Conservation (phyloP, 495 filamentous ascomycete genomes). For the Xylaria venustula region DNA sequence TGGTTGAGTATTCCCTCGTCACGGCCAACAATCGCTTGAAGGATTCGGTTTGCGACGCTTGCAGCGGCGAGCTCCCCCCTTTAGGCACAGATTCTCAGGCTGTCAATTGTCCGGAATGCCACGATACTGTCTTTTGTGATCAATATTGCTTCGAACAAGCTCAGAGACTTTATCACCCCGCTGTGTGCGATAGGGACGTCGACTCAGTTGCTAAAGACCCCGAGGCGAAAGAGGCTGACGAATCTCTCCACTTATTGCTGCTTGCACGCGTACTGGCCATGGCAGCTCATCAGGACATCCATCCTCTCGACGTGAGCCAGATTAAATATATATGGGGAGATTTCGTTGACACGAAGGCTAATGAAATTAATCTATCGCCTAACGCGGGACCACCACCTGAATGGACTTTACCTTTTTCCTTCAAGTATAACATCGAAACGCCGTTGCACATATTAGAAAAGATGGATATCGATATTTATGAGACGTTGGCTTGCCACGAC, state of each 20-base stretch:
- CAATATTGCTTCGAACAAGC: conserved; percentile 68
- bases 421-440: conserved; percentile 76
- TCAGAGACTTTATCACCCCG: conserved; percentile 75
- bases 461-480: conserved; percentile 87
- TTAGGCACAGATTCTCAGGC: conserved; percentile 45
- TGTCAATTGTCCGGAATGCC: conserved; percentile 69
- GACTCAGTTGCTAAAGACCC: conserved; percentile 80
- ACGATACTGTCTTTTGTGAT: conserved; percentile 85
- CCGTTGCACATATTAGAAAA: conserved; percentile 85
- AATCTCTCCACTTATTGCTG: conserved; percentile 76
- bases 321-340: conserved; percentile 96
- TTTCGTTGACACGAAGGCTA: conserved; percentile 46
- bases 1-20: conserved; percentile 74
- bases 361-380: conserved; percentile 48
- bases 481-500: conserved; percentile 62
- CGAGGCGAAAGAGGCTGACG: conserved; percentile 65
- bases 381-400: conserved; percentile 54
- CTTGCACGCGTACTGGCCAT: conserved; percentile 80
- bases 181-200: conserved; percentile 80
- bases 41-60: conserved; percentile 81
- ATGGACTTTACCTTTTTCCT: conserved; percentile 83
- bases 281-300: conserved; percentile 73
- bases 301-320: conserved; percentile 80
- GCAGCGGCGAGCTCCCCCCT: conserved; percentile 69
- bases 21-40: conserved; percentile 81